A percentile compares a stretch with the other conserved stretches of the same genome.
These are phyloP conservation scores for Phylloporus arenicola DNA, from an alignment of 768 basidiomycete genomes.

Conservation along the genomic window DNA sequence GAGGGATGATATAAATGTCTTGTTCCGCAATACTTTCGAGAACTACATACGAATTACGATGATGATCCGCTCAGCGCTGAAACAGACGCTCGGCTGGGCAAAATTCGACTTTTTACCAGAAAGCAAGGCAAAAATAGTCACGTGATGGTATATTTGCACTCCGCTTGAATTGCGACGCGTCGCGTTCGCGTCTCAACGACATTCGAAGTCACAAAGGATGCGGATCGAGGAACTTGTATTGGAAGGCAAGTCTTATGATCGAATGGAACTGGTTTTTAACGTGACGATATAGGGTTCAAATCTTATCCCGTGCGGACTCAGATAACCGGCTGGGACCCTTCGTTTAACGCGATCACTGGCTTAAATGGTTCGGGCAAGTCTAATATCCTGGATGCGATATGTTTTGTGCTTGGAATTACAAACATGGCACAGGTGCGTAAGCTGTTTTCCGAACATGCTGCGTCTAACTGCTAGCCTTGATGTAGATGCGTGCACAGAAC, in stretches of 20 bases:
- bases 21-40: neutral
- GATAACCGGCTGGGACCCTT: constrained; percentile 94
- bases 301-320: constrained; percentile 95
- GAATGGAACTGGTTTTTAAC: neutral
- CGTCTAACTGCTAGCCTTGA: neutral
- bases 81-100: neutral
- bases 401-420: constrained; percentile 96
- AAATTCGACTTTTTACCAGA: neutral
- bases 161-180: constrained; percentile 31
- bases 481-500: constrained; percentile 88
- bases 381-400: constrained; percentile 98
- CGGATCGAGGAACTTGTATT: constrained; percentile 93
- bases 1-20: neutral
- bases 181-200: constrained; percentile 15
- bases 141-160: constrained; percentile 18
- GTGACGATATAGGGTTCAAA: constrained; percentile 70
- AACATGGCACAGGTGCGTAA: constrained; percentile 82
- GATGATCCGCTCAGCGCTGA: constrained; percentile 12
- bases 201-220: constrained; percentile 44
- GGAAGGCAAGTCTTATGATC: constrained; percentile 51
- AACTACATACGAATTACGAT: neutral
- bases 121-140: constrained; percentile 1
- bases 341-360: constrained; percentile 98
- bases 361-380: constrained; percentile 96
- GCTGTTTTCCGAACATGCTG: neutral